Evolutionary conservation across 306 rosid genomes (phyloP), one percentile per base, ranked within the genome.

Genomic region (Malus sieversii): DNA sequence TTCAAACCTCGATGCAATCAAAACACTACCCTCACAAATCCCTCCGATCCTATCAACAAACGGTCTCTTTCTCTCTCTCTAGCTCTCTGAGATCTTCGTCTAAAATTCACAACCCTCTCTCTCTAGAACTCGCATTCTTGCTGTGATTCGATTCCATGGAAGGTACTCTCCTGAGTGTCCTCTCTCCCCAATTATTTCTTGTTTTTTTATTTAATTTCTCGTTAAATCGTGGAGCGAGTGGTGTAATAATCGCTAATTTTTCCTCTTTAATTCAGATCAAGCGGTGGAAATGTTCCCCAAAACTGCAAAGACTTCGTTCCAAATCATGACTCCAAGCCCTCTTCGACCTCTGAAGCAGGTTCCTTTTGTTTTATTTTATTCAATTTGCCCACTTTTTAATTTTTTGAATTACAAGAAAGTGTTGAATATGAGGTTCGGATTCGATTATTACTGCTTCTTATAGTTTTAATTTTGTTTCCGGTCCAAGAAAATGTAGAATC

Each of bases 271-370:
- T 79, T 48, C 79, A 90, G 72, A 23, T 19, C 38, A 19, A 30
- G 38, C 40, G 20, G 27, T 32, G 65, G 35, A 32, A 5, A 32
- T 83, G 29, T 45, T 78, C 40, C 66, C 87, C 0, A 85, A 51
- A 80, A 79, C 1, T 77, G 77, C 68, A 63, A 82, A 29, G 77
- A 38, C 20, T 75, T 83, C 40, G 76, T 69, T 68, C 5, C 16
- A 4, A 12, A 45, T 45, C 16, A 45, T 4, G 51, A 45, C 51
- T 45, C 5, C 51, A 45, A 45, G 51, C 51, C 16, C 51, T 75
- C 85, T 16, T 71, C 87, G 22, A 74, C 74, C 60, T 53, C 85
- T 61, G 78, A 51, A 51, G 33, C 89, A 81, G 91, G 95, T 91
- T 78, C 73, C 27, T 80, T 23, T 38, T 58, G 61, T 66, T 30